Conservation (phyloP, 2,329 filamentous ascomycete species). For the Pseudovirgaria hyperparasitica region DNA sequence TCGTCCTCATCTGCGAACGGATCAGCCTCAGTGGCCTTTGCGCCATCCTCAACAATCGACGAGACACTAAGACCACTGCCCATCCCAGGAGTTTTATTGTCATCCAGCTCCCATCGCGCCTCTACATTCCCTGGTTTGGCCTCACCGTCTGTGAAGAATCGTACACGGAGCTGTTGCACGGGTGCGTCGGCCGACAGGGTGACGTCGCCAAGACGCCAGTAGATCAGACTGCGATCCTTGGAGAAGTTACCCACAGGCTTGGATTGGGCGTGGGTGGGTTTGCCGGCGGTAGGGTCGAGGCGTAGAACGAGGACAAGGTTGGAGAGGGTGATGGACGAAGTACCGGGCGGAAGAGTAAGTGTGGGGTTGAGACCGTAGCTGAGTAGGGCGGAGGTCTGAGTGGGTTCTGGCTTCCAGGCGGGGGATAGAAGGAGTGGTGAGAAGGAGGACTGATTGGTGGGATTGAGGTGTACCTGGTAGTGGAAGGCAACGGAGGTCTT, state of each 20-base stretch:
- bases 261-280: conserved; percentile 56
- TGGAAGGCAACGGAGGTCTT: conserved; percentile 77
- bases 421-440: conserved; percentile 64
- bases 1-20: conserved; percentile 57
- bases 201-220: conserved; percentile 70
- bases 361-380: conserved; percentile 73
- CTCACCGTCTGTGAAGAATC: conserved; percentile 61
- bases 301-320: conserved; percentile 65
- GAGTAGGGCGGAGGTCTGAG: conserved; percentile 75
- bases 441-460: conserved; percentile 39
- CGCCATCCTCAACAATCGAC: conserved; percentile 27
- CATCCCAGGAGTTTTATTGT: conserved; percentile 32
- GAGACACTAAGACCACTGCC: conserved; percentile 52
- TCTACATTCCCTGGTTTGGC: conserved; percentile 67
- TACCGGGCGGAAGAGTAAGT: conserved; percentile 32
- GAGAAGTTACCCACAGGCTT: conserved; percentile 71
- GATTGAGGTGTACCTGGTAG: conserved; percentile 69
- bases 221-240: conserved; percentile 63
- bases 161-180: conserved; percentile 67
- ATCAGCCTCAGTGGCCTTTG: conserved; percentile 37
- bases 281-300: conserved; percentile 49
- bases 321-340: conserved; percentile 44
- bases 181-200: conserved; percentile 44
- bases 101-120: conserved; percentile 62
- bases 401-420: conserved; percentile 70